phyloP scores from a whole-genome alignment of 768 basidiomycete species.

The Piloderma croceum region DNA sequence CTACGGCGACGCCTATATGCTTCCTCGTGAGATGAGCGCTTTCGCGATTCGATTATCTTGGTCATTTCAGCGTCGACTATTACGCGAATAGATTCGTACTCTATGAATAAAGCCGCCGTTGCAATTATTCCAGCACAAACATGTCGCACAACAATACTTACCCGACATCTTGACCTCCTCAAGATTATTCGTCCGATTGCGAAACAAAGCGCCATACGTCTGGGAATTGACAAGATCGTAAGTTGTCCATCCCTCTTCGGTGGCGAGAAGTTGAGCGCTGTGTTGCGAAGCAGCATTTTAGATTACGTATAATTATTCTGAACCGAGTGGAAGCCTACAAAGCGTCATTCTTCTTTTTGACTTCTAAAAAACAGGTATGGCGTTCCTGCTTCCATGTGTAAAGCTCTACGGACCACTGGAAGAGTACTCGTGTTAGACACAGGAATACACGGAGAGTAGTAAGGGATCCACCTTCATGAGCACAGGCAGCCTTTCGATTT shows the following conservation, averaged over 20 bases:
- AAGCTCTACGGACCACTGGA: conserved; percentile 14
- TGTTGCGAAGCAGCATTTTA: too few relatives aligned
- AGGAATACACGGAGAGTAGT: too few relatives aligned
- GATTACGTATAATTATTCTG: not conserved
- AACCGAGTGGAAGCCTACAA: conserved; percentile 23
- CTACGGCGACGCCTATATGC: conserved; percentile 22
- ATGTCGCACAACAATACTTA: conserved; percentile 15
- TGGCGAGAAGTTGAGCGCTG: conserved; percentile 34
- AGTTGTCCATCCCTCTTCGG: conserved; percentile 37
- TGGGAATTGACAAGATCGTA: conserved; percentile 36
- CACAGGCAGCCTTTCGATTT: too few relatives aligned
- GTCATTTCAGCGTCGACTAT: conserved; percentile 26
- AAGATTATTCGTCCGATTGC: conserved; percentile 31
- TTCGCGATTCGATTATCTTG: conserved; percentile 16
- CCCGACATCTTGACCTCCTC: conserved; percentile 36
- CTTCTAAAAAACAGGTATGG: conserved; percentile 2
- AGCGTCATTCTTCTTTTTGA: conserved; percentile 7
- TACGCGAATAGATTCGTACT: conserved; percentile 12
- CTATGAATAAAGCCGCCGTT: conserved; percentile 16
- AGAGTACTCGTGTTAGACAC: not conserved
- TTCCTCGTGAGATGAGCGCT: conserved; percentile 23
- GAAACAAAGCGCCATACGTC: conserved; percentile 34
- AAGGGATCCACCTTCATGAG: too few relatives aligned
- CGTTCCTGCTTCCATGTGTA: conserved; percentile 23
- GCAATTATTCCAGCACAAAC: not conserved